phyloP scores from a whole-genome alignment of 306 rosid genomes.

The Argentina anserina region DNA sequence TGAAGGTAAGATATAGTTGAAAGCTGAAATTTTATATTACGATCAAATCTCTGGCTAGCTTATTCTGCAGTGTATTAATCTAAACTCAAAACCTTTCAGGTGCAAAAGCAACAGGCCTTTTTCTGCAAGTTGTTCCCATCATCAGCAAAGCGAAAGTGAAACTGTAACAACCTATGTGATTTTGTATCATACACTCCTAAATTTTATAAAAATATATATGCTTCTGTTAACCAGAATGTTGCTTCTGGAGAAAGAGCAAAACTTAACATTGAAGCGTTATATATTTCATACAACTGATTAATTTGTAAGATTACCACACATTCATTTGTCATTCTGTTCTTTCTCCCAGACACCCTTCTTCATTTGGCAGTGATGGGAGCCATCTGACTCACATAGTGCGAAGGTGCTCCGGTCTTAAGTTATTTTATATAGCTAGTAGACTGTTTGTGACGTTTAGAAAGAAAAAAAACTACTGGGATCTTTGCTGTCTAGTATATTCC shows the following conservation, averaged over 20 bases:
- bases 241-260: neutral
- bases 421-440: neutral
- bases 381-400: neutral
- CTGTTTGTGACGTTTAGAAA: neutral
- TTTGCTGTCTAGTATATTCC: slow-evolving; percentile 94
- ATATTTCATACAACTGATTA: no score
- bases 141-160: slow-evolving; percentile 14
- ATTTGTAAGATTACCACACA: neutral
- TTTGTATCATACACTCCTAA: neutral
- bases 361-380: neutral
- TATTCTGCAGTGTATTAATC: neutral
- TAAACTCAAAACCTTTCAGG: slow-evolving; percentile 9
- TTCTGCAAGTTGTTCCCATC: slow-evolving; percentile 3
- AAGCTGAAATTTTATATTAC: neutral
- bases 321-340: neutral
- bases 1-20: slow-evolving; percentile 25
- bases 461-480: slow-evolving; percentile 41
- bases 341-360: neutral
- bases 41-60: neutral
- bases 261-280: no score
- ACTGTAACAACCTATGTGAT: neutral
- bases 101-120: slow-evolving; percentile 6
- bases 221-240: neutral
- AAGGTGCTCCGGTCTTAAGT: neutral
- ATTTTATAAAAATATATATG: neutral